Base-by-base conservation (phyloP, 345 rosid genomes). In the Populus alba region DNA sequence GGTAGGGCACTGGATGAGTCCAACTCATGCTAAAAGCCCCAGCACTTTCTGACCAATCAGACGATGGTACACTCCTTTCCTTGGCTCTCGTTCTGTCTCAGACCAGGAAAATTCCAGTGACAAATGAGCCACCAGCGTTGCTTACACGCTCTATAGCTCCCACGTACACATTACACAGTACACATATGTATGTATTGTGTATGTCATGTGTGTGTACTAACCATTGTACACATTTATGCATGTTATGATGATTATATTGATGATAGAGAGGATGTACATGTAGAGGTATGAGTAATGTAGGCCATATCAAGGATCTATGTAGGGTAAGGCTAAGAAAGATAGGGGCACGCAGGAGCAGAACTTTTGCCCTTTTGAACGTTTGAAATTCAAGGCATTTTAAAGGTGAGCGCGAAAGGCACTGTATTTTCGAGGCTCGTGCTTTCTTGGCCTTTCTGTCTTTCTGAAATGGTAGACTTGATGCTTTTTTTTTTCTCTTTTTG, bases 381-480 rank as follows among this genome's bases (percentile, higher is more conserved):
- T 78, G 78, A 75, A 78, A 71, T 33, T 82, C 79, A 78, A 81
- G 83, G 71, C 76, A 29, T 20, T 39, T 61, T 68, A 59, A 75
- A 71, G 73, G n/a, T 38, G 72, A 81, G 35, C 65, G 74, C 71
- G 63, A 70, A 74, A 57, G 75, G 22, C 68, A 15, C 76, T 76
- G 78, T 38, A 1, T 82, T 82, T 41, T 85, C 82, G 83, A 82
- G 82, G 77, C 78, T 77, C 81, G 82, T 71, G 87, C 83, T 39
- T 18, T 17, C 12, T 23, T 27, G 67, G 35, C 47, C 70, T 65
- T 3, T 53, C 23, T 69, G 35, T 71, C 4, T 59, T 16, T 38
- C 29, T 57, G 3, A 11, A 11, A 9, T 10, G 65, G 13, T 0
- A 2, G 11, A 12, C 45, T 59, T 23, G 23, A 3, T 29, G 4